Evolutionary conservation across 2,329 filamentous ascomycete species (phyloP).

Genomic region (Aureobasidium musti): DNA sequence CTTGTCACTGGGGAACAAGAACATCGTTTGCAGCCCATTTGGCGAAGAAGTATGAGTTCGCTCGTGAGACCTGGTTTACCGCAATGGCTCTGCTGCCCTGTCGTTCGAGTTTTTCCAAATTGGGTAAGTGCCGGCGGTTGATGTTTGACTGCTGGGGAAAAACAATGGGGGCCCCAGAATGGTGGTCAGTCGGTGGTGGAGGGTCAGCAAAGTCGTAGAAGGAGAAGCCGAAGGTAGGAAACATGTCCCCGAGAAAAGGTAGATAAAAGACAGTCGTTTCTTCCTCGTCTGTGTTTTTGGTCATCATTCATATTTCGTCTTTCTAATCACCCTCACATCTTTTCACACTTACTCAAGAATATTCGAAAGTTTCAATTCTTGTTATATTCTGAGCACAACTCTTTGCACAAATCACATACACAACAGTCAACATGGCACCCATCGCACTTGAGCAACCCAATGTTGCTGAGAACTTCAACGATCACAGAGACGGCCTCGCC

Average conservation of each 20-base stretch:
- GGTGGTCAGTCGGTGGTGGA: background rate
- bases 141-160: background rate
- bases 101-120: background rate
- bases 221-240: conserved; percentile 20
- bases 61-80: background rate
- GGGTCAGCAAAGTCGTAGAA: background rate
- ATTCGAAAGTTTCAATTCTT: background rate
- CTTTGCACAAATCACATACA: background rate
- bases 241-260: conserved; percentile 25
- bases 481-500: conserved; percentile 58
- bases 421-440: conserved; percentile 47
- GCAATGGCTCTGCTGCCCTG: background rate
- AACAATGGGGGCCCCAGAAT: conserved; percentile 9
- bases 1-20: background rate
- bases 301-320: background rate
- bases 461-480: conserved; percentile 48
- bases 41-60: background rate
- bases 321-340: background rate
- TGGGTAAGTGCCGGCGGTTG: conserved; percentile 17
- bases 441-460: conserved; percentile 49
- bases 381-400: background rate
- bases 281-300: background rate
- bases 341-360: background rate
- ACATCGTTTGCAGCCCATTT: background rate
- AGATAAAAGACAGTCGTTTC: conserved; percentile 4